phyloP scores from a whole-genome alignment of 176 grass and related monocot species.

The Elaeis guineensis region DNA sequence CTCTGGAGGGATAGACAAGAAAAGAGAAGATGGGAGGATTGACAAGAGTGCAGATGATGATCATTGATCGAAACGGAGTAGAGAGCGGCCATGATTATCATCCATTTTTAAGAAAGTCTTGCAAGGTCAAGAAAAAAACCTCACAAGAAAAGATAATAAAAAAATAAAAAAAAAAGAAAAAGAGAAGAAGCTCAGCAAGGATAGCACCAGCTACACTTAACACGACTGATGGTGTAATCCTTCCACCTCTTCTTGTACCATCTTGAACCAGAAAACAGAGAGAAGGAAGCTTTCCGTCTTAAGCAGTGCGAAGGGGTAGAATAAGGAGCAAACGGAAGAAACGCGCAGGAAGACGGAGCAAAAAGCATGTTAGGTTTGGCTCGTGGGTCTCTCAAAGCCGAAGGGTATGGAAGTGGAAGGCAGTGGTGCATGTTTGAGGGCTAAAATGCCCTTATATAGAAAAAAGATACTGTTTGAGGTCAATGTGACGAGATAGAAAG shows the following conservation, averaged over 20 bases:
- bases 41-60: not conserved
- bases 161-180: not conserved
- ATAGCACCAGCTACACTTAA: not conserved
- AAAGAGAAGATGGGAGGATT: not conserved
- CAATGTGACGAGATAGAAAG: constrained; percentile 5
- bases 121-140: constrained; percentile 41
- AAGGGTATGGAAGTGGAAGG: not conserved
- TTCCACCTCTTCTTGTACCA: not conserved
- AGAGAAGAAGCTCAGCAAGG: constrained; percentile 7
- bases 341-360: not conserved
- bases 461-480: constrained; percentile 1
- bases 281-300: not conserved
- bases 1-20: constrained; percentile 49
- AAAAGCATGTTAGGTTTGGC: not conserved
- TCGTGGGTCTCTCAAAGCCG: not conserved
- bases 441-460: not conserved
- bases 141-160: not conserved
- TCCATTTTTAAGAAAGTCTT: constrained; percentile 16
- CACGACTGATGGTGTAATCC: no score
- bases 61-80: not conserved
- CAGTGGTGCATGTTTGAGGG: not conserved
- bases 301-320: not conserved
- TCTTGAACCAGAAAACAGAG: not conserved
- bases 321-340: not conserved
- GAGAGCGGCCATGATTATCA: not conserved